Evolutionary conservation across 2,329 filamentous ascomycete species (phyloP).

Genomic region (Curvularia spicifera): DNA sequence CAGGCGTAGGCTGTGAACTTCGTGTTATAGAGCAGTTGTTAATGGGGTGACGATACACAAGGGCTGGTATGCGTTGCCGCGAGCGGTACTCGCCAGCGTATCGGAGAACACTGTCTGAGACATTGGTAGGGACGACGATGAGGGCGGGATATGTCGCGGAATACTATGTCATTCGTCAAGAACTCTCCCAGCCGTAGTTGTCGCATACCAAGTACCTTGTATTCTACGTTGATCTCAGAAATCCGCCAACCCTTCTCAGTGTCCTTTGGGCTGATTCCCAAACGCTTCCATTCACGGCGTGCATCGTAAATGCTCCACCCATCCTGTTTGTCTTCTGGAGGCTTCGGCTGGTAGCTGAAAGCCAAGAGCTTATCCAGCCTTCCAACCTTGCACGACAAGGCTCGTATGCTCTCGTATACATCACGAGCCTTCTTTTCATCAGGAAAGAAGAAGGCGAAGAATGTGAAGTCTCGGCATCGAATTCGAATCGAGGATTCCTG

Average conservation of each 20-base stretch:
- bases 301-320: slow-evolving; percentile 88
- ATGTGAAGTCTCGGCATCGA: slow-evolving; percentile 91
- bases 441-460: slow-evolving; percentile 86
- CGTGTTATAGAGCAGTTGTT: slow-evolving; percentile 97
- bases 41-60: slow-evolving; percentile 93
- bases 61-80: slow-evolving; percentile 81
- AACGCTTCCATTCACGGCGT: slow-evolving; percentile 80
- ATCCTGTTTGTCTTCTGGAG: slow-evolving; percentile 74
- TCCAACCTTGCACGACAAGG: slow-evolving; percentile 80
- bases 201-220: slow-evolving; percentile 58
- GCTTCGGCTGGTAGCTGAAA: slow-evolving; percentile 80
- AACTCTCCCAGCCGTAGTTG: background rate
- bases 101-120: slow-evolving; percentile 97
- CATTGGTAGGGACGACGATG: slow-evolving; percentile 81
- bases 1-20: slow-evolving; percentile 89
- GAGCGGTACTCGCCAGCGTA: slow-evolving; percentile 92
- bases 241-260: slow-evolving; percentile 85
- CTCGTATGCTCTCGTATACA: slow-evolving; percentile 84
- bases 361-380: slow-evolving; percentile 89
- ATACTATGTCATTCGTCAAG: slow-evolving; percentile 59
- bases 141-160: slow-evolving; percentile 90
- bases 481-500: slow-evolving; percentile 83
- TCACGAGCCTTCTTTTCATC: slow-evolving; percentile 78
- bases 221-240: slow-evolving; percentile 87
- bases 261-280: slow-evolving; percentile 85